phyloP scores from a whole-genome alignment of 1,284 basidiomycete species.

The Bothia castanella region DNA sequence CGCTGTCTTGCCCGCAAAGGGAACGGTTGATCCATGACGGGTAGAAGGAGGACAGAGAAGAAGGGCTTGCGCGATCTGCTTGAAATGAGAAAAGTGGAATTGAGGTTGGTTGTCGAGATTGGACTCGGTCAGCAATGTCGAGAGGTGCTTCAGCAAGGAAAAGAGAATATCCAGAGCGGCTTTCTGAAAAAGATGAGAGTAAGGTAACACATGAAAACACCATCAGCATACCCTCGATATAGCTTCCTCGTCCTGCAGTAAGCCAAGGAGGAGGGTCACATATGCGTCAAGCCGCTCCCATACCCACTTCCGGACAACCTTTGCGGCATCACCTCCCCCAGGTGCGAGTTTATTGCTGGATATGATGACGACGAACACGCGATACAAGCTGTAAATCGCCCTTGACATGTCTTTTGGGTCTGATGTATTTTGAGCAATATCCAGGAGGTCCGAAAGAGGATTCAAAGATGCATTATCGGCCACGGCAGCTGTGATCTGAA shows the following conservation, averaged over 20 bases:
- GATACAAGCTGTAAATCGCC: slow-evolving; percentile 78
- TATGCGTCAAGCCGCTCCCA: slow-evolving; percentile 67
- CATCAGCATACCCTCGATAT: slow-evolving; percentile 47
- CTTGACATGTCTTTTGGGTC: slow-evolving; percentile 63
- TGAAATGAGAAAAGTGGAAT: slow-evolving; percentile 69
- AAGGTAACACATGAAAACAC: neutral
- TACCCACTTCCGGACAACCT: slow-evolving; percentile 72
- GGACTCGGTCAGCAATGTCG: slow-evolving; percentile 53
- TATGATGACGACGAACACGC: slow-evolving; percentile 71
- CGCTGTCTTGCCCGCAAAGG: slow-evolving; percentile 41
- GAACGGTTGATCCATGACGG: slow-evolving; percentile 28
- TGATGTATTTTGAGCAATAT: slow-evolving; percentile 44
- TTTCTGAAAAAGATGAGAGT: slow-evolving; percentile 42
- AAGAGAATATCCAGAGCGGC: slow-evolving; percentile 79
- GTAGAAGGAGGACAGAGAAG: slow-evolving; percentile 58
- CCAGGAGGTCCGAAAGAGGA: slow-evolving; percentile 71
- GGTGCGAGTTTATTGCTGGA: slow-evolving; percentile 52
- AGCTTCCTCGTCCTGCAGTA: slow-evolving; percentile 73
- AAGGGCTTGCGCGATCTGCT: slow-evolving; percentile 58
- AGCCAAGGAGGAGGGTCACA: slow-evolving; percentile 59
- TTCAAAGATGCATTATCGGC: slow-evolving; percentile 67
- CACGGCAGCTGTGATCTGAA: slow-evolving; percentile 47
- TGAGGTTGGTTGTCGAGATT: slow-evolving; percentile 45
- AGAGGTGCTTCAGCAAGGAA: slow-evolving; percentile 76
- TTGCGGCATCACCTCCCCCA: slow-evolving; percentile 50